phyloP scores from a whole-genome alignment of 2,329 filamentous ascomycete species.

The Colletotrichum sp. region DNA sequence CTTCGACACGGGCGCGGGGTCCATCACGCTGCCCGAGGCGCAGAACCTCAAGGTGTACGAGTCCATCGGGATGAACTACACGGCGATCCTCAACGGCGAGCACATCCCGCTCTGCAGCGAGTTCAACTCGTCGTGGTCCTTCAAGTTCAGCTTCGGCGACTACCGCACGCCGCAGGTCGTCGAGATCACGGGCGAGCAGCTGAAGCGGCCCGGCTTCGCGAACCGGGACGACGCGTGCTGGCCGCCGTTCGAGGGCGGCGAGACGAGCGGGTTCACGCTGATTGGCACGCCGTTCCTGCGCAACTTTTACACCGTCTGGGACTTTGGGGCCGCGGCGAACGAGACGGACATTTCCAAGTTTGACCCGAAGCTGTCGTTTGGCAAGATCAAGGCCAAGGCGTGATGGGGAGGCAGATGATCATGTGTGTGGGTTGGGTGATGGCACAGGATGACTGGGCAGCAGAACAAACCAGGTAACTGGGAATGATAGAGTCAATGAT shows the following conservation, averaged over 20 bases:
- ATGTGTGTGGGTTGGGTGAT: not conserved
- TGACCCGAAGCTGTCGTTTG: conserved; percentile 26
- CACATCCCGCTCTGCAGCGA: conserved; percentile 38
- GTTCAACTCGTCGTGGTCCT: conserved; percentile 39
- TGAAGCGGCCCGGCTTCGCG: conserved; percentile 36
- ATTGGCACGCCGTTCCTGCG: conserved; percentile 32
- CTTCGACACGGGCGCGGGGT: conserved; percentile 38
- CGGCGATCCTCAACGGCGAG: conserved; percentile 28
- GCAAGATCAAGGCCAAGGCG: conserved; percentile 24
- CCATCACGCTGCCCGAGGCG: conserved; percentile 28
- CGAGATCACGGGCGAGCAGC: conserved; percentile 35
- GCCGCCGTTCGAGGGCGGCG: conserved; percentile 35
- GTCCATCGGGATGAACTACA: conserved; percentile 40
- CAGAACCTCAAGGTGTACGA: conserved; percentile 32
- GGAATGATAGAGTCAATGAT: not conserved
- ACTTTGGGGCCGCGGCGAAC: conserved; percentile 28
- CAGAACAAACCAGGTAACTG: not conserved
- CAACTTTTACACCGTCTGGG: conserved; percentile 38
- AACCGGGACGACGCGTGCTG: conserved; percentile 36
- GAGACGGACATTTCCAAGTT: not conserved
- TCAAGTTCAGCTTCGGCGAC: conserved; percentile 29
- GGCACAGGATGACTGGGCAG: not conserved
- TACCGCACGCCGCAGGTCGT: conserved; percentile 17
- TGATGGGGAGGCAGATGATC: not conserved
- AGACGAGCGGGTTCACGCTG: conserved; percentile 27